phyloP scores from a whole-genome alignment of 768 basidiomycete genomes.

The Tylopilus sp. region DNA sequence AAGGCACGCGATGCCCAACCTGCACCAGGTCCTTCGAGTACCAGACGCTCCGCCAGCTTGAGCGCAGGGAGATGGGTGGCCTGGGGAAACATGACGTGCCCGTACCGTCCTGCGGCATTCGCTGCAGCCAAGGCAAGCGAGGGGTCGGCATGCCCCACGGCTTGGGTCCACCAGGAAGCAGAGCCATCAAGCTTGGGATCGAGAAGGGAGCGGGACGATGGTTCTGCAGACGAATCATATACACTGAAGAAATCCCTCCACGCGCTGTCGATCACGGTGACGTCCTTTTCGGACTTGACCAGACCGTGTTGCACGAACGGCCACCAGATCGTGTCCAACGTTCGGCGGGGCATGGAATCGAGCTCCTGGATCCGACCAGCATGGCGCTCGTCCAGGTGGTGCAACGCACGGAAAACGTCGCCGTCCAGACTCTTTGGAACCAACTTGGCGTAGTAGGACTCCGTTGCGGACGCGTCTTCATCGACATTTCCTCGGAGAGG shows the following conservation, averaged over 20 bases:
- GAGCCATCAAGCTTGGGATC: constrained; percentile 82
- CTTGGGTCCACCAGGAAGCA: constrained; percentile 98
- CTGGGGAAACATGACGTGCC: constrained; percentile 95
- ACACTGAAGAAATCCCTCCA: constrained; percentile 82
- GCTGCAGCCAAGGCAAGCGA: constrained; percentile 83
- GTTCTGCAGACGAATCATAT: constrained; percentile 37
- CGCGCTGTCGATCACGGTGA: constrained; percentile 91
- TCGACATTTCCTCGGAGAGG: constrained; percentile 37
- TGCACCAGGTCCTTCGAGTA: constrained; percentile 72
- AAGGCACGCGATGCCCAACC: constrained; percentile 92
- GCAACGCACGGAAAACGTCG: constrained; percentile 46
- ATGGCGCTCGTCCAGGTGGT: constrained; percentile 64
- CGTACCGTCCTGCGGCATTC: constrained; percentile 86
- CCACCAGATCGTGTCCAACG: constrained; percentile 88
- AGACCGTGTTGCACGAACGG: constrained; percentile 92
- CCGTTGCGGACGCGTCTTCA: constrained; percentile 51
- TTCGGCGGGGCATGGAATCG: constrained; percentile 72
- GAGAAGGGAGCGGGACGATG: constrained; percentile 37
- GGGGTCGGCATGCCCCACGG: constrained; percentile 78
- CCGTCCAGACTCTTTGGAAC: constrained; percentile 33
- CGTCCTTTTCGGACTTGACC: constrained; percentile 62
- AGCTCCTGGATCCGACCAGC: constrained; percentile 64
- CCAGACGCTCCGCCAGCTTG: constrained; percentile 72
- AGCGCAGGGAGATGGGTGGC: constrained; percentile 86
- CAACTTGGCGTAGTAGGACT: constrained; percentile 68